Percentiles rank a stretch among this genome's conserved stretches.
Evolutionary conservation across 2,329 filamentous ascomycete genomes (phyloP).

Genomic region (Aspergillus tamarii): DNA sequence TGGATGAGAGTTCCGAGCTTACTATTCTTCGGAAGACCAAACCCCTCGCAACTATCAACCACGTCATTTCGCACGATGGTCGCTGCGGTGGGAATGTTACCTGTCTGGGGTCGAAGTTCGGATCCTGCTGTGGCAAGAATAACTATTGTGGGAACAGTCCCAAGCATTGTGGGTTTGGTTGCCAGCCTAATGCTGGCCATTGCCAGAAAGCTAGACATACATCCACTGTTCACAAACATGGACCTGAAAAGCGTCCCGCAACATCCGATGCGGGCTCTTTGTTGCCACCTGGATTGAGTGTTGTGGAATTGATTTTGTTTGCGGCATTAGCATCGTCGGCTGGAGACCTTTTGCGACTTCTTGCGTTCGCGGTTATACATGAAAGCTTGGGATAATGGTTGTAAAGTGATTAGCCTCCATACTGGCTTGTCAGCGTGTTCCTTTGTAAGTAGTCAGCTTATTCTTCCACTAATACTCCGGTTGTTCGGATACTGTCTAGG

Average conservation of each 20-base stretch:
- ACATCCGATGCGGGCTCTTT: conserved; percentile 18
- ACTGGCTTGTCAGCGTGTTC: background rate
- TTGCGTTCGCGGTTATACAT: background rate
- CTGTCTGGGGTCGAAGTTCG: conserved; percentile 39
- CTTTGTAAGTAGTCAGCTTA: background rate
- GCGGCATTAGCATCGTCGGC: conserved; percentile 11
- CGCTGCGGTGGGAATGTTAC: conserved; percentile 40
- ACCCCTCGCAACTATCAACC: background rate
- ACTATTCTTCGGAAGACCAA: conserved; percentile 24
- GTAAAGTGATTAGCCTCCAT: background rate
- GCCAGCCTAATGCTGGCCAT: conserved; percentile 32
- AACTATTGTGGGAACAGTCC: conserved; percentile 37
- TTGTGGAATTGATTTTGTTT: conserved; percentile 15
- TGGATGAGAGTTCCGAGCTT: conserved; percentile 30
- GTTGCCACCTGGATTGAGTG: background rate
- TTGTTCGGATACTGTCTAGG: background rate
- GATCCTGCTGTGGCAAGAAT: conserved; percentile 35
- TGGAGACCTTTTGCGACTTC: conserved; percentile 1
- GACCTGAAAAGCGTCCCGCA: background rate
- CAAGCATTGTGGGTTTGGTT: conserved; percentile 35
- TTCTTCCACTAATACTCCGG: background rate
- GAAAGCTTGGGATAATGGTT: background rate
- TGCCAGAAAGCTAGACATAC: conserved; percentile 6
- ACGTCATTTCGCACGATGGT: conserved; percentile 33
- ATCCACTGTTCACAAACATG: background rate